phyloP scores from a whole-genome alignment of 345 rosid genomes.

The Sonneratia caseolaris region DNA sequence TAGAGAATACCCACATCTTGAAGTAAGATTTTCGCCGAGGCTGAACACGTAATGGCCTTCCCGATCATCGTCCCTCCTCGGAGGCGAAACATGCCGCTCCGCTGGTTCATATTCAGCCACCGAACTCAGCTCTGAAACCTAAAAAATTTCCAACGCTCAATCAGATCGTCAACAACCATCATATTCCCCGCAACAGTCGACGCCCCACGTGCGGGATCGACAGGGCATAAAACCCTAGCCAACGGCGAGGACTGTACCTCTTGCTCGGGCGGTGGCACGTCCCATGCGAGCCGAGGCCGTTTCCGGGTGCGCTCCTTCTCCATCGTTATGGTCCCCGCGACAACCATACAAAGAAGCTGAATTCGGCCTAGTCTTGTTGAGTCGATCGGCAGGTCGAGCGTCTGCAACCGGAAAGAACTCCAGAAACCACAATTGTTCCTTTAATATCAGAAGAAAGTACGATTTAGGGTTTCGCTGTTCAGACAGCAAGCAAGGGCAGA shows the following conservation, averaged over 20 bases:
- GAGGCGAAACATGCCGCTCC: conserved; percentile 64
- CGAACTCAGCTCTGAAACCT: neutral
- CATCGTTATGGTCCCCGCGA: neutral
- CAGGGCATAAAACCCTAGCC: neutral
- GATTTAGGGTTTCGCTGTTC: no score
- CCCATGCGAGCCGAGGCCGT: conserved; percentile 11
- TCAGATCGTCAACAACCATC: neutral
- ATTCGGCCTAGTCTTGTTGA: no score
- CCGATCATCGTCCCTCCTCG: conserved; percentile 81
- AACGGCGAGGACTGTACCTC: neutral
- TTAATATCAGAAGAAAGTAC: no score
- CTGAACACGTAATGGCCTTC: conserved; percentile 94
- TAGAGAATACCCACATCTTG: conserved; percentile 39
- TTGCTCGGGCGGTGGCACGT: conserved; percentile 4
- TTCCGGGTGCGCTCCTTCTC: conserved; percentile 12
- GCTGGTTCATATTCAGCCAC: neutral
- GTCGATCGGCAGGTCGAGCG: no score
- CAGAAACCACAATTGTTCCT: no score
- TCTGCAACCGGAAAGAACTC: no score
- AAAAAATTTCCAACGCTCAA: neutral
- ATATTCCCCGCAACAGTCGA: neutral
- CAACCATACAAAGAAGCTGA: neutral
- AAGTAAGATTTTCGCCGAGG: conserved; percentile 75
- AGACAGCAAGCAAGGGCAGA: no score
- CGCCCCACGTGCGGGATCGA: no score